phyloP scores from a whole-genome alignment of 2,329 filamentous ascomycete genomes.

The Ophioceras dolichostomum region DNA sequence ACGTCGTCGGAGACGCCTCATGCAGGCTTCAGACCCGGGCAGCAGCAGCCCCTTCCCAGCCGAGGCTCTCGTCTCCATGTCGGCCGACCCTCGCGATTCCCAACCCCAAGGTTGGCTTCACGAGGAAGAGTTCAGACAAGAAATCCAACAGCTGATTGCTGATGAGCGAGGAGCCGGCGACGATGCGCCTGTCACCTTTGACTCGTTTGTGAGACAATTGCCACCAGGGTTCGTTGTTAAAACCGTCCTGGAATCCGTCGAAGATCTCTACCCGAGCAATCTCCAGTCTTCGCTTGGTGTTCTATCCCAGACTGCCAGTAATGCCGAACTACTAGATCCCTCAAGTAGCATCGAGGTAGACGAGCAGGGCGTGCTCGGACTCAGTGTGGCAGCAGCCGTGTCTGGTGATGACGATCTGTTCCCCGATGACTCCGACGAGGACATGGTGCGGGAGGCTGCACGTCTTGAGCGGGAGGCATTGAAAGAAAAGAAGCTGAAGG shows the following conservation, averaged over 20 bases:
- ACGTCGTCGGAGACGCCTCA: slow-evolving; percentile 62
- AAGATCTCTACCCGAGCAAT: slow-evolving; percentile 70
- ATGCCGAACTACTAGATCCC: slow-evolving; percentile 15
- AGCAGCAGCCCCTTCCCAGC: slow-evolving; percentile 63
- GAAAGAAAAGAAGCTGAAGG: slow-evolving; percentile 4
- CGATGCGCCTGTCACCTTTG: slow-evolving; percentile 40
- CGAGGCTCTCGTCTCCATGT: slow-evolving; percentile 80
- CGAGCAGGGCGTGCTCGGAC: slow-evolving; percentile 38
- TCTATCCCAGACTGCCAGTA: slow-evolving; percentile 16
- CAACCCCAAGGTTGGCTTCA: slow-evolving; percentile 82
- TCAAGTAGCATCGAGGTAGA: slow-evolving; percentile 48
- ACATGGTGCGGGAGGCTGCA: slow-evolving; percentile 21
- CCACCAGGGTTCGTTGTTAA: slow-evolving; percentile 49
- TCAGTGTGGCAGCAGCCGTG: not conserved
- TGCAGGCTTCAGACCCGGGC: slow-evolving; percentile 40
- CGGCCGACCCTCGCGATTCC: slow-evolving; percentile 62
- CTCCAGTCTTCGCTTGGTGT: slow-evolving; percentile 34
- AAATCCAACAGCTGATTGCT: slow-evolving; percentile 49
- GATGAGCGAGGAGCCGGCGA: slow-evolving; percentile 42
- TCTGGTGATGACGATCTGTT: slow-evolving; percentile 33
- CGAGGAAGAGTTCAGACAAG: slow-evolving; percentile 66
- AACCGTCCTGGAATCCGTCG: slow-evolving; percentile 71
- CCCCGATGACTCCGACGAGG: slow-evolving; percentile 40
- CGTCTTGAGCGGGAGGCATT: slow-evolving; percentile 9
- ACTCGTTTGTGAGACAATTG: slow-evolving; percentile 46